Evolutionary conservation across 1,284 basidiomycete genomes (phyloP), one percentile per base, ranked within the genome.

Genomic region (Laetiporus sulphureus): DNA sequence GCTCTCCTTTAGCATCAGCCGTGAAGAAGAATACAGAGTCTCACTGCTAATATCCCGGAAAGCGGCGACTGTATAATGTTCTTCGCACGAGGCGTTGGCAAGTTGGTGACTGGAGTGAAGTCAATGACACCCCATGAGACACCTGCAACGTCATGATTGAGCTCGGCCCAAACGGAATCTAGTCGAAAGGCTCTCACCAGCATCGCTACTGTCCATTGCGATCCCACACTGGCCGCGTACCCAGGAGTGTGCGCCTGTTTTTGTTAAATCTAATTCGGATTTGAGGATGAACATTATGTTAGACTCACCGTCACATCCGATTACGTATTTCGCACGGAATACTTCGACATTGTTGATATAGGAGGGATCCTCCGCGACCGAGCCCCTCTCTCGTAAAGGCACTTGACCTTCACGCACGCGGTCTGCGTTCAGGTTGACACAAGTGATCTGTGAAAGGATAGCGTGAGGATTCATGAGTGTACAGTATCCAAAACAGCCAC

Each of bases 221-320:
- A 50, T 47, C 2, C 30, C 33, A 21, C 36, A 18, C 4, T 24
- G 13, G 12, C 40, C 20, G 5, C 48, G 46, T 8, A 50, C 46
- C 48, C 48, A 50, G 12, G 48, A 50, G 24, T 44, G 43, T 3
- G 46, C 48, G 22, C 48, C 48, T 49, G 21, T n/a, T n/a, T 3
- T 15, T 5, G 18, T 23, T 5, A 21, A 2, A 16, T 32, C 40
- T 22, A 25, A 16, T 16, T 31, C 16, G 6, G 34, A 32, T 30
- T 4, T 4, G n/a, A 8, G 27, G 5, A 18, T n/a, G 32, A 40
- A 10, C 11, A 23, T 5, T 5, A 10, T 5, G 4, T 13, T n/a
- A 24, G 13, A 33, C 45, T 19, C n/a, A 48, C 48, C 48, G 24
- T 50, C 48, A 18, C 45, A 46, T 13, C 48, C 48, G 12, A 50